Percentiles rank a stretch among this genome's conserved stretches.
Conservation (phyloP, 1,139 yeast species). For the Hyphopichia khmerensis region DNA sequence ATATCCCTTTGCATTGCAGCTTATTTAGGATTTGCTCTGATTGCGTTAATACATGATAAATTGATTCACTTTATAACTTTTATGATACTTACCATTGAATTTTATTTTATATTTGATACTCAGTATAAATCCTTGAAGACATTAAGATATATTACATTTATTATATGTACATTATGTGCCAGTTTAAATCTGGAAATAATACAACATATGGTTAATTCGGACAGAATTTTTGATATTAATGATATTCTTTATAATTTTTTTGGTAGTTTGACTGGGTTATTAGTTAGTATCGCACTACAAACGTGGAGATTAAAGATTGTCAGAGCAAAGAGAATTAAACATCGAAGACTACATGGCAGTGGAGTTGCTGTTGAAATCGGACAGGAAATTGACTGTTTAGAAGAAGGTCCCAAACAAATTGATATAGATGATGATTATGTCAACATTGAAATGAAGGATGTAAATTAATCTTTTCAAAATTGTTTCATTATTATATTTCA, state of each 20-base stretch:
- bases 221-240: constrained; percentile 44
- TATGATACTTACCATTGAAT: constrained; percentile 48
- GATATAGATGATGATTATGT: constrained; percentile 6
- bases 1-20: constrained; percentile 30
- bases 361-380: constrained; percentile 1
- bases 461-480: not conserved
- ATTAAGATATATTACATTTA: constrained; percentile 40
- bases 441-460: constrained; percentile 7
- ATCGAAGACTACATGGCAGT: constrained; percentile 7
- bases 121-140: constrained; percentile 32
- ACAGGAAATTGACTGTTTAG: constrained; percentile 3
- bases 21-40: constrained; percentile 53
- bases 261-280: constrained; percentile 34
- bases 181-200: constrained; percentile 53
- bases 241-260: constrained; percentile 48
- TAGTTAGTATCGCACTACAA: constrained; percentile 12
- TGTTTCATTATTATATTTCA: not conserved
- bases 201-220: constrained; percentile 45
- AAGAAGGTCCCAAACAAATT: not conserved
- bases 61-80: constrained; percentile 51
- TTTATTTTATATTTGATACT: constrained; percentile 55
- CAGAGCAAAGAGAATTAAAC: constrained; percentile 5
- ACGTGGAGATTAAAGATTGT: not conserved
- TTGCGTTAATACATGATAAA: constrained; percentile 52
- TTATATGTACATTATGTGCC: constrained; percentile 44